These are phyloP conservation scores for Musa troglodytarum DNA, from an alignment of 176 grass and related monocot species.

Conservation along the genomic window DNA sequence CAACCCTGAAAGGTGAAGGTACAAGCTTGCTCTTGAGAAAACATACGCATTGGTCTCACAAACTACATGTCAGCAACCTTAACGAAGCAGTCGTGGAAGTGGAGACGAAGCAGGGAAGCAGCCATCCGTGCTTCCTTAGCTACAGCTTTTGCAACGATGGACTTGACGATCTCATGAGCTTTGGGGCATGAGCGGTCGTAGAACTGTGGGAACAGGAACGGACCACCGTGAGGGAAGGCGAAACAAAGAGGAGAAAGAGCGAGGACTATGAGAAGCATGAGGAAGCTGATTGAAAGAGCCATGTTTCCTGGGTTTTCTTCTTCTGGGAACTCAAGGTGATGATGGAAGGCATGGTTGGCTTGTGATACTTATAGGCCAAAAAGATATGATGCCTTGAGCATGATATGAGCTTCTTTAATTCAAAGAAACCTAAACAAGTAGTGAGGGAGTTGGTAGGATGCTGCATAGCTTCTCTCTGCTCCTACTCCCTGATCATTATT, in stretches of 20 bases:
- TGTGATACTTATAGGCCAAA: background rate
- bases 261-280: background rate
- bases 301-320: background rate
- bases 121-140: slow-evolving; percentile 77
- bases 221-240: background rate
- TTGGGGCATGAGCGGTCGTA: slow-evolving; percentile 71
- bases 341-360: no score
- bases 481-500: background rate
- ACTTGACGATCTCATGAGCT: slow-evolving; percentile 42
- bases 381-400: background rate
- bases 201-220: slow-evolving; percentile 52
- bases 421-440: no score
- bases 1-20: slow-evolving; percentile 37
- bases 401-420: no score
- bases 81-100: slow-evolving; percentile 98
- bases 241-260: background rate
- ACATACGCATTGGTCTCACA: background rate
- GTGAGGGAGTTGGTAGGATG: background rate
- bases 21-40: no score
- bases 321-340: background rate
- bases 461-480: background rate
- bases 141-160: slow-evolving; percentile 52
- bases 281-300: background rate
- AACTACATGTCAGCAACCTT: slow-evolving; percentile 16
- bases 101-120: slow-evolving; percentile 69